Percentiles rank a stretch among this genome's conserved stretches.
Conservation (phyloP, 495 filamentous ascomycete species). For the Penicillium mononematosum region DNA sequence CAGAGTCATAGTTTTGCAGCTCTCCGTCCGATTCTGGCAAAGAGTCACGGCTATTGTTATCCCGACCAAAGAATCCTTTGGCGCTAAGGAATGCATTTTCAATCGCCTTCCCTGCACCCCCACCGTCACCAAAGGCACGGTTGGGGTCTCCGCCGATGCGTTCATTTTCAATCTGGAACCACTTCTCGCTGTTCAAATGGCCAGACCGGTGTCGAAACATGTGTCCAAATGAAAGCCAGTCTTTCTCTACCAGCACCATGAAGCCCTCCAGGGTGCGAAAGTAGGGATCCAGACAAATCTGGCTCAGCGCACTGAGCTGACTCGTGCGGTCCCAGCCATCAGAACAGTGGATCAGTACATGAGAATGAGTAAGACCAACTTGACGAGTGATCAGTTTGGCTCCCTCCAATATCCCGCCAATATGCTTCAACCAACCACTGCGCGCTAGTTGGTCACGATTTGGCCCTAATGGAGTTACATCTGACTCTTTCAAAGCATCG, state of each 20-base stretch:
- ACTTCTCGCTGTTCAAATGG: conserved; percentile 84
- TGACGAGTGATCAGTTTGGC: conserved; percentile 80
- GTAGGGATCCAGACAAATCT: conserved; percentile 93
- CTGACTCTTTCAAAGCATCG: conserved; percentile 87
- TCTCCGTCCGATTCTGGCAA: conserved; percentile 62
- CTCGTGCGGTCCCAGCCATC: conserved; percentile 98
- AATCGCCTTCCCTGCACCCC: conserved; percentile 69
- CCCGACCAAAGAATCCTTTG: conserved; percentile 84
- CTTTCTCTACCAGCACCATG: conserved; percentile 92
- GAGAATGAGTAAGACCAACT: conserved; percentile 86
- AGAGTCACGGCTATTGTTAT: conserved; percentile 65
- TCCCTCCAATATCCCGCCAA: conserved; percentile 79
- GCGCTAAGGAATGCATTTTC: conserved; percentile 86
- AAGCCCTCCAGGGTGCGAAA: conserved; percentile 95
- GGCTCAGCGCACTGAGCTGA: conserved; percentile 89
- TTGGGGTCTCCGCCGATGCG: conserved; percentile 49
- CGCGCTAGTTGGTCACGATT: conserved; percentile 78
- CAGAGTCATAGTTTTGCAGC: conserved; percentile 53
- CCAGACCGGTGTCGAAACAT: conserved; percentile 93
- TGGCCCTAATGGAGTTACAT: conserved; percentile 79
- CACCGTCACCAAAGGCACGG: conserved; percentile 48
- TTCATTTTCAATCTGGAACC: conserved; percentile 83
- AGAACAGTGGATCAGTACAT: conserved; percentile 95
- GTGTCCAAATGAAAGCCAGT: conserved; percentile 97
- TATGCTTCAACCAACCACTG: conserved; percentile 92